These are phyloP conservation scores for Scutellaria galericulata DNA, from an alignment of 257 asterid species.

Conservation along the genomic window DNA sequence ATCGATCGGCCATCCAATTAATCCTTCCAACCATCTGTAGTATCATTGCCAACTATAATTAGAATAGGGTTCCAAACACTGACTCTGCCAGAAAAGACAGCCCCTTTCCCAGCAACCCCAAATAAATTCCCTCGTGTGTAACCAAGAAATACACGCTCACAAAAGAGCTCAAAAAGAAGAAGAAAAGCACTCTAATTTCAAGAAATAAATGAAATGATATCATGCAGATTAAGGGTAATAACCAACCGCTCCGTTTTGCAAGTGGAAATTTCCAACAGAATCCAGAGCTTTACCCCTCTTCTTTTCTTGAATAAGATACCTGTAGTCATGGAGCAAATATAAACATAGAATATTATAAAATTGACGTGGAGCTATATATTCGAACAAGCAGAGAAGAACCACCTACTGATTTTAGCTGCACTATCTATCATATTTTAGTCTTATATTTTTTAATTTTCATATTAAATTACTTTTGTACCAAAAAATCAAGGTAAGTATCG, in stretches of 20 bases:
- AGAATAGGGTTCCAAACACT: constrained; percentile 9
- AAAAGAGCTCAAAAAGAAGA: constrained; percentile 1
- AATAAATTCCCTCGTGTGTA: neutral
- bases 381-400: neutral
- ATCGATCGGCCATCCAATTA: constrained; percentile 96
- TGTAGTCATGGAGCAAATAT: constrained; percentile 36
- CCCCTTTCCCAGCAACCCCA: neutral
- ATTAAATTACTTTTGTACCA: no score
- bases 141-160: neutral
- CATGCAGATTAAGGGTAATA: constrained; percentile 24
- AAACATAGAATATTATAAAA: neutral
- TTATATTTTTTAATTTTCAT: no score
- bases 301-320: constrained; percentile 91
- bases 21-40: constrained; percentile 81
- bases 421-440: neutral
- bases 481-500: no score
- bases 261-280: constrained; percentile 95
- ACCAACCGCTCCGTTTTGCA: constrained; percentile 98
- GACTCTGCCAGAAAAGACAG: neutral
- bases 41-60: constrained; percentile 15
- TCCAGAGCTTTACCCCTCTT: constrained; percentile 94
- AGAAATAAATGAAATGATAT: neutral
- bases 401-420: constrained; percentile 11
- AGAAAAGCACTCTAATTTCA: neutral
- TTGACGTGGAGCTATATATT: constrained; percentile 3